A percentile compares a stretch with the other conserved stretches of the same genome.
phyloP scores from a whole-genome alignment of 768 basidiomycete species.

The Leccinum rimulosum region DNA sequence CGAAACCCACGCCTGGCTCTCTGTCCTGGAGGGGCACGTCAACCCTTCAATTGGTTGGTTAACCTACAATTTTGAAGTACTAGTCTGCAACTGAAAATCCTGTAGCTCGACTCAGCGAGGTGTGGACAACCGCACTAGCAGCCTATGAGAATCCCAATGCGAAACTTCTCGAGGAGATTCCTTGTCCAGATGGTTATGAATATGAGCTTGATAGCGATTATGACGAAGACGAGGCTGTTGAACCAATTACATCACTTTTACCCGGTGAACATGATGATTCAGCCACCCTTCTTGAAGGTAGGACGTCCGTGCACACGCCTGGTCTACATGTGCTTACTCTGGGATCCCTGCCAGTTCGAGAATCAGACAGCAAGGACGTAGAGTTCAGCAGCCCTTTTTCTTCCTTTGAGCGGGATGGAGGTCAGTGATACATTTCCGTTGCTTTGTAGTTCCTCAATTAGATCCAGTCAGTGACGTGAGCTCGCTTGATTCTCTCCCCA shows the following conservation, averaged over 20 bases:
- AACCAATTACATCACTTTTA: not conserved
- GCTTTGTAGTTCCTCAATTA: constrained; percentile 7
- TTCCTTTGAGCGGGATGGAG: constrained; percentile 10
- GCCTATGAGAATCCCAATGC: not conserved
- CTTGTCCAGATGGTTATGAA: constrained; percentile 11
- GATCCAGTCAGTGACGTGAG: constrained; percentile 3
- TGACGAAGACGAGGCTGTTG: constrained; percentile 17
- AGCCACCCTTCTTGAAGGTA: constrained; percentile 1
- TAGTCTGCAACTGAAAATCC: not conserved
- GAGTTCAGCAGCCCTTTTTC: constrained; percentile 1
- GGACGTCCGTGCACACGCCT: not conserved
- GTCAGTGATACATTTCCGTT: not conserved
- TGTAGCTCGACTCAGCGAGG: not conserved
- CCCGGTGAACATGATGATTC: no score
- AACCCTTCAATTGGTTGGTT: constrained; percentile 10
- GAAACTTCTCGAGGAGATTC: constrained; percentile 3
- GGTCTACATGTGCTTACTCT: not conserved
- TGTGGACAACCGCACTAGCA: constrained; percentile 9
- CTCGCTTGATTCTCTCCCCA: not conserved
- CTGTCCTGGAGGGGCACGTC: constrained; percentile 12
- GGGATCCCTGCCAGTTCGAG: constrained; percentile 2
- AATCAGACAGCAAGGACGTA: not conserved
- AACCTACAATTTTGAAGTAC: not conserved
- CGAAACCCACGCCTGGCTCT: constrained; percentile 17
- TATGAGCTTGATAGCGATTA: constrained; percentile 27